Conservation (phyloP, 768 basidiomycete species). For the Suillus americanus region DNA sequence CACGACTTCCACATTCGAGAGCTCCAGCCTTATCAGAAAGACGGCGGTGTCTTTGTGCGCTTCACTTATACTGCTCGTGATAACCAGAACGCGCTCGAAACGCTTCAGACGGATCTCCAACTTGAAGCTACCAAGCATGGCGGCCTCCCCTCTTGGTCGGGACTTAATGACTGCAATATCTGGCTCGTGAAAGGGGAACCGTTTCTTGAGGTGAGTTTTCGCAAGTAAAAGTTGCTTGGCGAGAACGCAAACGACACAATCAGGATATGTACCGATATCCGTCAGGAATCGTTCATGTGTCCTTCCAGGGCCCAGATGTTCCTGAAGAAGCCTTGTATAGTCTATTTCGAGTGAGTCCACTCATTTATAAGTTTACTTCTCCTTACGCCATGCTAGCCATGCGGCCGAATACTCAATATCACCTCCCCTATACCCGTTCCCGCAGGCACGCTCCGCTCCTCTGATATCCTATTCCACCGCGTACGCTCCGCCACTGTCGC, state of each 20-base stretch:
- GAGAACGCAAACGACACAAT: constrained; percentile 1
- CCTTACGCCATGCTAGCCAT: constrained; percentile 51
- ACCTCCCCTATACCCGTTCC: constrained; percentile 57
- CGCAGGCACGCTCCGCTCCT: constrained; percentile 64
- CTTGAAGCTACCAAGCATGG: constrained; percentile 47
- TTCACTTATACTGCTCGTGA: constrained; percentile 55
- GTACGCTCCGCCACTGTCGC: constrained; percentile 76
- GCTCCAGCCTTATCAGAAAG: constrained; percentile 68
- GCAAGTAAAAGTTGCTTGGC: constrained; percentile 1
- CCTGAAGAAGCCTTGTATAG: constrained; percentile 78
- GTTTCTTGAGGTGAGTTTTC: constrained; percentile 70
- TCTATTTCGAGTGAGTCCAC: constrained; percentile 63
- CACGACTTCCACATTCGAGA: constrained; percentile 63
- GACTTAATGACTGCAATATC: constrained; percentile 47
- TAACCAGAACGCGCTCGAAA: constrained; percentile 38
- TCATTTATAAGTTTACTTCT: not conserved
- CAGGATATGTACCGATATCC: constrained; percentile 89
- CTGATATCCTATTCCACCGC: constrained; percentile 60
- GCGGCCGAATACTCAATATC: constrained; percentile 76
- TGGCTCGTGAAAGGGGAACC: constrained; percentile 80
- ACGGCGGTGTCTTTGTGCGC: constrained; percentile 83
- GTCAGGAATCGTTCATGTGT: constrained; percentile 66
- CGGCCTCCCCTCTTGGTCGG: constrained; percentile 64
- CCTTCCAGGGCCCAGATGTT: constrained; percentile 88
- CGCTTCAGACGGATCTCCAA: constrained; percentile 50